Percentiles rank a stretch among this genome's conserved stretches.
These are phyloP conservation scores for Papilionanthe hybrid DNA, from an alignment of 116 monocot genomes.

Conservation along the genomic window DNA sequence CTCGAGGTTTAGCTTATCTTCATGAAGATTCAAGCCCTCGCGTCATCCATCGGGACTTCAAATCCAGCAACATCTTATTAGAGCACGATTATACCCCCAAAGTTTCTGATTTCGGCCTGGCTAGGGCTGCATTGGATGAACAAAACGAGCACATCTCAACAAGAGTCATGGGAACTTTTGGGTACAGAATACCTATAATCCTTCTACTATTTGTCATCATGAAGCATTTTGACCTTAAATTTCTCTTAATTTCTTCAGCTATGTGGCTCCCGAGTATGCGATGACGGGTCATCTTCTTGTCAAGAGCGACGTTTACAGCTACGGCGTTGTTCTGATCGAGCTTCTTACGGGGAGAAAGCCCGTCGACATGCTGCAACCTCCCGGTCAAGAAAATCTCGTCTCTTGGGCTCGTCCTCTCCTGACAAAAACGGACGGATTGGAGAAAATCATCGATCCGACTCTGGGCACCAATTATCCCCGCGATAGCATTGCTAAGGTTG, in stretches of 20 bases:
- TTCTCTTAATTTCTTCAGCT: conserved; percentile 31
- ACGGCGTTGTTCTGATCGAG: conserved; percentile 94
- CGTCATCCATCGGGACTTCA: conserved; percentile 96
- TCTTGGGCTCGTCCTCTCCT: conserved; percentile 86
- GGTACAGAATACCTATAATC: conserved; percentile 40
- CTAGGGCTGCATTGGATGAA: conserved; percentile 70
- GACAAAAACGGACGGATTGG: conserved; percentile 49
- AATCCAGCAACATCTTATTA: conserved; percentile 90
- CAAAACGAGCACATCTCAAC: conserved; percentile 90
- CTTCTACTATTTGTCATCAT: not conserved
- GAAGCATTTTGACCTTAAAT: not conserved
- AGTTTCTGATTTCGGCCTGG: conserved; percentile 95
- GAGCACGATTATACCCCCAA: conserved; percentile 82
- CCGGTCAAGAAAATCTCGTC: conserved; percentile 87
- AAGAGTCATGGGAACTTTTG: conserved; percentile 97
- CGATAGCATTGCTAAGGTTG: conserved; percentile 74
- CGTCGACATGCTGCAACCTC: conserved; percentile 67
- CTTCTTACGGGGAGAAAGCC: conserved; percentile 87
- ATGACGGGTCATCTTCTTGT: conserved; percentile 98
- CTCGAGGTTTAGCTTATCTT: conserved; percentile 86
- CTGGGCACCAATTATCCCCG: conserved; percentile 36
- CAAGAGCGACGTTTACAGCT: conserved; percentile 95
- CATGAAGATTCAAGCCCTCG: conserved; percentile 95
- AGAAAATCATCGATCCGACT: conserved; percentile 59
- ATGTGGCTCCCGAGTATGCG: conserved; percentile 95